phyloP scores from a whole-genome alignment of 2,329 filamentous ascomycete genomes.

The Zymoseptoria tritici region DNA sequence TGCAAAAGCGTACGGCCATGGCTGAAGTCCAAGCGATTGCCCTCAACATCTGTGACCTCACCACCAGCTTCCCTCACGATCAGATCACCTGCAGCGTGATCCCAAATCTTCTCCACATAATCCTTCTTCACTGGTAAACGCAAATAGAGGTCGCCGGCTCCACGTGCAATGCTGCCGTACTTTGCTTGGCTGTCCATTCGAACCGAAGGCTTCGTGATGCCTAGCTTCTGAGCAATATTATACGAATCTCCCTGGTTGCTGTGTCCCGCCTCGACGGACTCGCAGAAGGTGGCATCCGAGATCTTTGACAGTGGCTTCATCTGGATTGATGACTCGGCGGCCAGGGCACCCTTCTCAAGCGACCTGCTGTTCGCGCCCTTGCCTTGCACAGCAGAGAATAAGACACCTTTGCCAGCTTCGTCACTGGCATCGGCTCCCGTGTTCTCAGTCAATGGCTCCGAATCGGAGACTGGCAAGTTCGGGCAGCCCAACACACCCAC shows the following conservation, averaged over 20 bases:
- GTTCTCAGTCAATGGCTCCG: slow-evolving; percentile 59
- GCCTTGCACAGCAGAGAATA: slow-evolving; percentile 77
- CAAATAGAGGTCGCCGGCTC: slow-evolving; percentile 90
- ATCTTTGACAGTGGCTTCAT: slow-evolving; percentile 75
- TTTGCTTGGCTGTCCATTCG: slow-evolving; percentile 98
- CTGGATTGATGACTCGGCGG: slow-evolving; percentile 55
- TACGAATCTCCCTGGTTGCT: slow-evolving; percentile 84
- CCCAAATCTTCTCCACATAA: slow-evolving; percentile 99
- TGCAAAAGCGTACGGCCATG: slow-evolving; percentile 75
- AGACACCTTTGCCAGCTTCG: slow-evolving; percentile 68
- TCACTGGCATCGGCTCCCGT: slow-evolving; percentile 69
- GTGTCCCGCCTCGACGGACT: slow-evolving; percentile 90
- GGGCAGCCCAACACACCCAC: slow-evolving; percentile 93
- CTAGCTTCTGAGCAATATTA: slow-evolving; percentile 72
- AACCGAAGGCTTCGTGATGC: slow-evolving; percentile 82
- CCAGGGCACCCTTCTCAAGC: slow-evolving; percentile 51
- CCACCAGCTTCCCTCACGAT: slow-evolving; percentile 93
- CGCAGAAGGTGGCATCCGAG: slow-evolving; percentile 81
- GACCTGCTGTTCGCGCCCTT: slow-evolving; percentile 75
- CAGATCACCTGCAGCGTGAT: slow-evolving; percentile 90
- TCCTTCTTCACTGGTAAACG: slow-evolving; percentile 75
- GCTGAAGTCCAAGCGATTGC: slow-evolving; percentile 78
- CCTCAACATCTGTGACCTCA: slow-evolving; percentile 79
- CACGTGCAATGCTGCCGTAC: slow-evolving; percentile 89
- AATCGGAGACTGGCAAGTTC: slow-evolving; percentile 84